Evolutionary conservation across 2,329 filamentous ascomycete species (phyloP).

Genomic region (Colletotrichum destructivum): DNA sequence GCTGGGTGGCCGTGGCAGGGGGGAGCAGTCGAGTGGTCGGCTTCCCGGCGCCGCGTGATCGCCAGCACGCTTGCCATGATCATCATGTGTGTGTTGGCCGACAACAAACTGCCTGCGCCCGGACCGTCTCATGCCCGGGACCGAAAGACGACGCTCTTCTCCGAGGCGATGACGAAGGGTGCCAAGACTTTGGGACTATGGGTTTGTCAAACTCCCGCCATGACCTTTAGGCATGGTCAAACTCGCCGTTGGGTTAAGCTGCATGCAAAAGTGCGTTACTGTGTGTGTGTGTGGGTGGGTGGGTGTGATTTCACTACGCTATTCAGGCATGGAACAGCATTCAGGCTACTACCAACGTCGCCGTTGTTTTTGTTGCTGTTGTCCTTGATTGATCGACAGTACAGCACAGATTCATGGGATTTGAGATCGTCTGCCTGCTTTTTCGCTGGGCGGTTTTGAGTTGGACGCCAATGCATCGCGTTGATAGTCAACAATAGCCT

Average conservation of each 20-base stretch:
- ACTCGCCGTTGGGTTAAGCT: constrained; percentile 12
- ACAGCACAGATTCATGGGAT: constrained; percentile 17
- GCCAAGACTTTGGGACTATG: constrained; percentile 16
- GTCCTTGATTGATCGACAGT: constrained; percentile 11
- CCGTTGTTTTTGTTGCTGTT: too few relatives aligned
- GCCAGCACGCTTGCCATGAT: not conserved
- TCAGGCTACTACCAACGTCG: not conserved
- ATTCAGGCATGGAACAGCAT: not conserved
- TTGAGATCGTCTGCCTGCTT: constrained; percentile 21
- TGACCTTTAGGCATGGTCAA: constrained; percentile 28
- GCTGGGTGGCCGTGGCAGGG: constrained; percentile 9
- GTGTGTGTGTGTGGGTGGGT: not conserved
- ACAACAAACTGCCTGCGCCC: not conserved
- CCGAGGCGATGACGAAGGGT: constrained; percentile 14
- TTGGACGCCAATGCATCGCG: constrained; percentile 11
- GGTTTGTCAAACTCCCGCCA: constrained; percentile 31
- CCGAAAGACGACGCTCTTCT: not conserved
- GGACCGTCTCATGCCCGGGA: constrained; percentile 1
- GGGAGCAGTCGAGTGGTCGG: constrained; percentile 12
- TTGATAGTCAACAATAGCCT: not conserved
- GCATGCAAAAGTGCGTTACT: not conserved
- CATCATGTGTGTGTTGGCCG: constrained; percentile 8
- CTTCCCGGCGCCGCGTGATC: constrained; percentile 17
- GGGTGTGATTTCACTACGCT: not conserved
- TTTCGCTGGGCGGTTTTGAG: constrained; percentile 4